A percentile compares a stretch with the other conserved stretches of the same genome.
Conservation (phyloP, 371 early-diverging fungal genomes). For the Mortierella sp. region DNA sequence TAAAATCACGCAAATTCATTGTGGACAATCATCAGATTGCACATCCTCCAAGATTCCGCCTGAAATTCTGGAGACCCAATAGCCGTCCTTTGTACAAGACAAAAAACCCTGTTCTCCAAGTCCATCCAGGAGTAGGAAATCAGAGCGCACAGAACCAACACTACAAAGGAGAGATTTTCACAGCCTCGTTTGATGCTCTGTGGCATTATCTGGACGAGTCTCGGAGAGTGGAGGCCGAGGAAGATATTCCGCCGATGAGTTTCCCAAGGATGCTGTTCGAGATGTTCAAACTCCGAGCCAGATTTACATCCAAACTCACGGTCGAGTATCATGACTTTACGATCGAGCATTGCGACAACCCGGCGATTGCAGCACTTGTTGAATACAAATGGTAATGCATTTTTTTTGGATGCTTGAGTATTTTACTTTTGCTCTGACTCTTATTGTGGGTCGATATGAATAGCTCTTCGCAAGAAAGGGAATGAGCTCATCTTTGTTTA, state of each 20-base stretch:
- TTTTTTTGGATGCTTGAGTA: too few species aligned
- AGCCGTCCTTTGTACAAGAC: slow-evolving; percentile 1
- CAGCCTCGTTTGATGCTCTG: slow-evolving; percentile 29
- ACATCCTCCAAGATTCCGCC: slow-evolving; percentile 11
- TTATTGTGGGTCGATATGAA: too few species aligned
- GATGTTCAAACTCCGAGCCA: not conserved
- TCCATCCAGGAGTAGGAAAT: slow-evolving; percentile 4
- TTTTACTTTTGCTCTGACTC: too few species aligned
- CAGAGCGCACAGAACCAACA: slow-evolving; percentile 10
- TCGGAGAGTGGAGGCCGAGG: not conserved
- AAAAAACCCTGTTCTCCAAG: slow-evolving; percentile 20
- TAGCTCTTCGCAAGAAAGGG: not conserved
- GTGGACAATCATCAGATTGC: slow-evolving; percentile 20
- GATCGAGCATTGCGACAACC: not conserved
- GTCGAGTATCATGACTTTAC: not conserved
- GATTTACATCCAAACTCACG: not conserved
- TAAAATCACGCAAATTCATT: slow-evolving; percentile 11
- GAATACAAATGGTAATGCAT: slow-evolving; percentile 3
- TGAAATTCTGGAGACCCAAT: slow-evolving; percentile 19
- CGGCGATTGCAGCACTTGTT: not conserved
- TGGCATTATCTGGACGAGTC: slow-evolving; percentile 12
- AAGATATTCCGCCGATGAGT: slow-evolving; percentile 2
- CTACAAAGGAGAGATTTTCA: slow-evolving; percentile 16
- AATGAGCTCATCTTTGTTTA: too few species aligned
- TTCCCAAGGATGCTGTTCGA: not conserved